Base-by-base conservation (phyloP, 805 yeast genomes). In the Barnettozyma botsteinii region DNA sequence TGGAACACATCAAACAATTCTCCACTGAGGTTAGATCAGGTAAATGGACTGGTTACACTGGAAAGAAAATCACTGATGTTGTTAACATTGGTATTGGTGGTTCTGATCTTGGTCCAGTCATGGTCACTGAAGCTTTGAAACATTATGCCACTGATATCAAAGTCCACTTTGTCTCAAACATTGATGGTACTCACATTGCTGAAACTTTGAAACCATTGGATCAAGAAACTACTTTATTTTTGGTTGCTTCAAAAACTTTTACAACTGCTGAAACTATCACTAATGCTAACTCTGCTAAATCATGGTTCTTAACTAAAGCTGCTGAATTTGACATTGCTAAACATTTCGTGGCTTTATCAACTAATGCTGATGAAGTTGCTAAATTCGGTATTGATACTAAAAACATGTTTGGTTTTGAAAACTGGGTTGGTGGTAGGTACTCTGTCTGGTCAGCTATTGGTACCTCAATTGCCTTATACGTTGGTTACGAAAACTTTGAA, bases 371-470 rank as follows among this genome's bases (percentile, higher is more conserved):
- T 38, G 97, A 85, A 67, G 99, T 93, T 49, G 74, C 81, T 57
- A 85, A 86, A 70, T 93, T 93, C 58, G 99, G 99, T 60, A 93
- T 93, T 54, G 98, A 93, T 72, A 79, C 96, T 62, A 83, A 79
- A 65, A 93, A 93, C 75, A 93, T 93, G 99, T 93, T 93, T 67
- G 98, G 95, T 49, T 93, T 93, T 59, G 96, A 89, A 66, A 82
- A 72, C 70, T 93, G 98, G 98, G 99, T 93, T 50, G 99, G 99
- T 61, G 99, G 99, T 62, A 84, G 99, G 69, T 93, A 93, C 81
- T 93, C 98, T n/a, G 98, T 93, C 47, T 93, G 99, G 99, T 85
- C 96, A 31, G 94, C 98, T 49, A 93, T 93, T 65, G 99, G 99
- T 47, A 78, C 93, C 55, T 85, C 96, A 22, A 91, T 93, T 49